Conservation (phyloP, 169 alveolate species). For the Cryptosporidium muris region DNA sequence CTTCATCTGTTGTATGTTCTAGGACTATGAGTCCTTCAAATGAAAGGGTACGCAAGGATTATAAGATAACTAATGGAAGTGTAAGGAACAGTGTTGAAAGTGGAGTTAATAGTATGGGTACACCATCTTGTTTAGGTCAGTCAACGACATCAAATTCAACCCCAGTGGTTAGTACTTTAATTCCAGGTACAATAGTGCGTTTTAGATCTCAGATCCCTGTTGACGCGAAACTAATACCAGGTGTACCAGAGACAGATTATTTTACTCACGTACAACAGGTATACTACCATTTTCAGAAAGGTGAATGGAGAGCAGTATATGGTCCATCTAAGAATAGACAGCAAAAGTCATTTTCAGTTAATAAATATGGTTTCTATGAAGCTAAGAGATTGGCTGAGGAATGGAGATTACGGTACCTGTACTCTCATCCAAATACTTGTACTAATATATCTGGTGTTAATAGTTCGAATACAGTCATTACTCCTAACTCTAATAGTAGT, state of each 20-base stretch:
- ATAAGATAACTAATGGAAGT: constrained; percentile 1
- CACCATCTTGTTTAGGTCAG: no score
- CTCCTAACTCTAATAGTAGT: no score
- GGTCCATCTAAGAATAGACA: constrained; percentile 71
- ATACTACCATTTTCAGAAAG: constrained; percentile 65
- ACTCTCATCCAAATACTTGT: constrained; percentile 38
- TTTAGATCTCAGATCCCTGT: constrained; percentile 70
- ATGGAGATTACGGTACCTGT: constrained; percentile 60
- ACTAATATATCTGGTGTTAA: no score
- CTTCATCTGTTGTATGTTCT: background rate
- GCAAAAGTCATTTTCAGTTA: constrained; percentile 63
- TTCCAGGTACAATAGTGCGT: constrained; percentile 66
- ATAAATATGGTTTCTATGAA: constrained; percentile 61
- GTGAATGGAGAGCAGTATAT: constrained; percentile 70
- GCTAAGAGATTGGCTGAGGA: constrained; percentile 64
- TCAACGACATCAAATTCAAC: background rate
- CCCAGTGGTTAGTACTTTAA: constrained; percentile 32
- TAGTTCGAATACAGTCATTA: no score
- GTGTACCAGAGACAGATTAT: constrained; percentile 68
- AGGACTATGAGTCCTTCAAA: no score
- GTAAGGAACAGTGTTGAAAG: constrained; percentile 10
- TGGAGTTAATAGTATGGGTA: background rate
- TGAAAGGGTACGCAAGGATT: background rate
- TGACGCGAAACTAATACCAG: constrained; percentile 60
- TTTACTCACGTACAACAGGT: constrained; percentile 68